These are phyloP conservation scores for Cladosporium austrohemisphaericum DNA, from an alignment of 2,329 filamentous ascomycete species.

Conservation along the genomic window DNA sequence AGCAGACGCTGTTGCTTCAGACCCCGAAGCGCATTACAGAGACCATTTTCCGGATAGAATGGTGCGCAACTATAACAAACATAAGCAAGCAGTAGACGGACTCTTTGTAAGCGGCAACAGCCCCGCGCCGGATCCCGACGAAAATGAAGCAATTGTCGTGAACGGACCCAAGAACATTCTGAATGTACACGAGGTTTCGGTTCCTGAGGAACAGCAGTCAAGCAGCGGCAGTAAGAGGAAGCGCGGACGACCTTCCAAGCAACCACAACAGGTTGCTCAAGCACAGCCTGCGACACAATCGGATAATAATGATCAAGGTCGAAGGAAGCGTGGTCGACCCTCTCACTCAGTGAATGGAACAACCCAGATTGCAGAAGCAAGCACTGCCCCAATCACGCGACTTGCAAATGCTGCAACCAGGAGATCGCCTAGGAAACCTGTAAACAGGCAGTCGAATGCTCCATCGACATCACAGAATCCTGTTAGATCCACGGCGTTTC, in stretches of 20 bases:
- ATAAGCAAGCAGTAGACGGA: too few species aligned
- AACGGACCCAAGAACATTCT: not conserved
- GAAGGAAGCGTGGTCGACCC: not conserved
- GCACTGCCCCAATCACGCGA: too few species aligned
- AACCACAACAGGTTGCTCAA: not conserved
- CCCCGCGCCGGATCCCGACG: not conserved
- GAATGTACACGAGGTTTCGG: not conserved
- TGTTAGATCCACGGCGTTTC: too few species aligned
- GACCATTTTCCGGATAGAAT: not conserved
- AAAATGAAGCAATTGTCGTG: not conserved
- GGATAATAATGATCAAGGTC: not conserved
- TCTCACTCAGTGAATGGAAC: not conserved
- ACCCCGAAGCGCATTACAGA: not conserved
- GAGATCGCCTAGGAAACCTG: too few species aligned
- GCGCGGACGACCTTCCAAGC: not conserved
- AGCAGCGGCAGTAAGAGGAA: not conserved
- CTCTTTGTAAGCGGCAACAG: too few species aligned
- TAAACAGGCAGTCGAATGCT: too few species aligned
- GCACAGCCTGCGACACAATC: not conserved
- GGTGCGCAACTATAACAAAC: not conserved
- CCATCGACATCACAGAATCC: too few species aligned
- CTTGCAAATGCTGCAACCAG: too few species aligned
- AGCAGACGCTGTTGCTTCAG: not conserved
- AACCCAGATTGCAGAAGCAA: too few species aligned
- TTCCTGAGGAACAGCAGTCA: not conserved